Base-by-base conservation (phyloP, 2,329 filamentous ascomycete genomes). In the Monilinia fructigena region DNA sequence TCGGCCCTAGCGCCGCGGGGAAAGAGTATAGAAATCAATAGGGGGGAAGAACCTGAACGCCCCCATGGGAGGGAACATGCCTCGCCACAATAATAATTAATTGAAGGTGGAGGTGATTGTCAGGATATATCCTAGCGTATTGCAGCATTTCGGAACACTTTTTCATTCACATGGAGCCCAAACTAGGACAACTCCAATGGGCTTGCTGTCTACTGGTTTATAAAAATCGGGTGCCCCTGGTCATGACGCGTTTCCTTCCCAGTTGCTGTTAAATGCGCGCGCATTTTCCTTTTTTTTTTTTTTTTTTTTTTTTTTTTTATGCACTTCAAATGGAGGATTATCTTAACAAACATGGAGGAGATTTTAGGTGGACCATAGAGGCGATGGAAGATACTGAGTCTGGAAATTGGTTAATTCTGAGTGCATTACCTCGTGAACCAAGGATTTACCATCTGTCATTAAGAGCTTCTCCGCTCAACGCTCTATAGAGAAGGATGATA, bases 11-110 rank as follows among this genome's bases (percentile, higher is more conserved):
- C 67, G 4, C 31, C 66, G 10, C 60, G 73, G 64, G 71, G 71
- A n/a, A 75, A 75, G 67, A 74, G 73, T 50, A 69, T 74, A 45
- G 74, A 75, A 55, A 23, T 74, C 14, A 72, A 66, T 42, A 60
- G 74, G 38, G 72, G 73, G 26, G 72, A 74, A 55, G 61, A 65
- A 35, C 67, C 68, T 11, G 70, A 73, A 28, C 68, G 59, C 40
- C 38, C 58, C 20, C 28, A 66, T 14, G 69, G 71, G 23, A 69
- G 69, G 60, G 65, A 70, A 11, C 59, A 56, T 26, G 45, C 60
- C 23, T 59, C 61, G 18, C 68, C 63, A 18, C 66, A 60, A 50
- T 69, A 65, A 68, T 62, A 54, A 52, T 42, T 18, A 20, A 4
- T 11, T n/a, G n/a, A 45, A 50, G 18, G 45, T 14, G 20, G 28